Evolutionary conservation across 2,329 filamentous ascomycete species (phyloP), one percentile per base, ranked within the genome.

Genomic region (Fusarium sp.): DNA sequence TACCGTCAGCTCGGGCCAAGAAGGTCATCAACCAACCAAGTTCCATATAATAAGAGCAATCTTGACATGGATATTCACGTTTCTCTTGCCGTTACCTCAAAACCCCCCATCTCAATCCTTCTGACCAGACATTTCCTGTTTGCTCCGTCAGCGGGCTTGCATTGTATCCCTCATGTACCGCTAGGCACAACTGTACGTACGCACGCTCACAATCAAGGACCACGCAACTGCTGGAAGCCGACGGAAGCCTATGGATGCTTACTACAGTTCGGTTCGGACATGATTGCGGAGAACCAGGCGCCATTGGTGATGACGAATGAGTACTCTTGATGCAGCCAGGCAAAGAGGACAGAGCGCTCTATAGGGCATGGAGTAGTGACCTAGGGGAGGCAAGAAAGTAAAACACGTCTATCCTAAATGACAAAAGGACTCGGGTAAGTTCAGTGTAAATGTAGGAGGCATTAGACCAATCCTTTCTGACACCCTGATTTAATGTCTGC

Each of bases 291-390:
- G 46, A 49, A 44, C 29, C 52, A 65, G 70, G 47, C 65, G 29
- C 45, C 44, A 68, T 44, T 33, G 46, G 29, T 50, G 56, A 73
- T 67, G 67, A 73, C 67, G 71, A 73, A 71, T 69, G 25, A 11
- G 42, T 54, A 33, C 45, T 61, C 38, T 58, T 38, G 42, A 59
- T 50, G 57, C 57, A 72, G 64, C 44, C 42, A 52, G 66, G 39
- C 25, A 27, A 47, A 54, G 31, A 17, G 36, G 56, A 42, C 39
- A 22, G 29, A 41, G 33, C 42, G 20, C 52, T 60, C 52, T 61
- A 45, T 39, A 29, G 62, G 31, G 27, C 38, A 45, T 55, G 31
- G 38, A 68, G 49, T 39, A 42, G 33, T 39, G 45, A 22, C 29
- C n/a, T 18, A 33, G n/a, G 15, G 46, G 46, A 33, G 15, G n/a